Base-by-base conservation (phyloP, 2,329 filamentous ascomycete genomes). In the Samsoniella hepiali region DNA sequence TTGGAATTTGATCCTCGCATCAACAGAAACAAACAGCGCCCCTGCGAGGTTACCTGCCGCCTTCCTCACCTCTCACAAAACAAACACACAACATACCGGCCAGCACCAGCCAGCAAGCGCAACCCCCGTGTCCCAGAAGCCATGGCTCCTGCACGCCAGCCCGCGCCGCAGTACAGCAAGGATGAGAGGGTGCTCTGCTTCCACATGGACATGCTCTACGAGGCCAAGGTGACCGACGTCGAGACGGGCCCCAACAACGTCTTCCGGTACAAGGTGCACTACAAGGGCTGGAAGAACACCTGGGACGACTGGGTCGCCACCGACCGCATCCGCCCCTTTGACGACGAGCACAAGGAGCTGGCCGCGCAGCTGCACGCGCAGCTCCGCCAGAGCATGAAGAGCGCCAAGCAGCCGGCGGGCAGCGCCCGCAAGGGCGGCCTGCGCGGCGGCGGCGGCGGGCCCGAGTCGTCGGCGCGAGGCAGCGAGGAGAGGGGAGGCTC, bases 211-310 rank as follows among this genome's bases (percentile, higher is more conserved):
- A 88, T 98, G 78, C 87, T 99, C 58, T 99, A 99, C 74, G 95
- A 99, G 77, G 95, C 95, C 68, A 98, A 98, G 79, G 89, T 99
- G 59, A 86, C 96, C 67, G 93, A 97, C 68, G 83, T 91, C 38
- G 87, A 75, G 81, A 83, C 71, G 51, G 88, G 89, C 72, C 88
- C n/a, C n/a, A n/a, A 90, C 49, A 79, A 88, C 65, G 87, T 89
- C 40, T 93, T 87, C 73, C 87, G 92, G 74, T 99, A 96, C 80
- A 91, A 91, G 73, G 91, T 99, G 62, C 95, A 99, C 78, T 99
- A 99, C 81, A 98, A 98, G 78, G 95, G 95, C 72, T 99, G 95
- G 95, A 99, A 99, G 82, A 93, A 94, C 76, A 97, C 93, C 84
- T 99, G 95, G 95, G 95, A 99, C 79, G 95, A 99, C 79, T 98